Evolutionary conservation across 768 basidiomycete species (phyloP), one percentile per base, ranked within the genome.

Genomic region (Crassisporium funariophilum): DNA sequence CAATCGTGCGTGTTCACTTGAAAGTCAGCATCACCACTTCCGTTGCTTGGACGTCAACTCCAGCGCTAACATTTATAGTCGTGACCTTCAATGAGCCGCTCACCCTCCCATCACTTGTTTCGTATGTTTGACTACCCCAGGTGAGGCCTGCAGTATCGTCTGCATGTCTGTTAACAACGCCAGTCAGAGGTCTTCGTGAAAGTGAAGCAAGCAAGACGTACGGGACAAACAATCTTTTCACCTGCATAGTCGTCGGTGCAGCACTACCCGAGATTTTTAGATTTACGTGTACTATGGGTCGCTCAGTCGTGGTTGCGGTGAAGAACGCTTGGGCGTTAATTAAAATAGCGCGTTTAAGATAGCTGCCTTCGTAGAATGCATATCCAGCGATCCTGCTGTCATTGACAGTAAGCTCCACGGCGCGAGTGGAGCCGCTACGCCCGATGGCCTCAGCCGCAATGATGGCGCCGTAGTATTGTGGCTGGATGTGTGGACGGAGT

Each of bases 391-490:
- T 60, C 19, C 72, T 65, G 2, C 71, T 38, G 50, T 79, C 63
- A 50, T 72, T 57, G n/a, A 84, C 65, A 11, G 47, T 49, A 22
- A 86, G 64, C 60, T 88, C 83, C 8, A 73, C 57, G 15, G 74
- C 65, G 31, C 63, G 64, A 1, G 74, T 65, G 5, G 54, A 53
- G 5, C 75, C 73, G n/a, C 64, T 71, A 10, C 57, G 50, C 9
- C 83, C 81, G 27, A 84, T 75, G 17, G 78, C 75, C 63, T 82
- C 82, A 5, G 75, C 78, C 27, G 76, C 74, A 33, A 86, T 73
- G 47, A 87, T 73, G 3, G 79, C 82, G 0, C 76, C 79, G 52
- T 87, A 87, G 62, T 86, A 88, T 15, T 76, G 68, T 0, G 85
- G 79, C 53, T 85, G 83, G 43, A 88, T 68, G 48, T 85, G 83